Evolutionary conservation across 1,284 basidiomycete species (phyloP).

Genomic region (Moesziomyces globuligerus): DNA sequence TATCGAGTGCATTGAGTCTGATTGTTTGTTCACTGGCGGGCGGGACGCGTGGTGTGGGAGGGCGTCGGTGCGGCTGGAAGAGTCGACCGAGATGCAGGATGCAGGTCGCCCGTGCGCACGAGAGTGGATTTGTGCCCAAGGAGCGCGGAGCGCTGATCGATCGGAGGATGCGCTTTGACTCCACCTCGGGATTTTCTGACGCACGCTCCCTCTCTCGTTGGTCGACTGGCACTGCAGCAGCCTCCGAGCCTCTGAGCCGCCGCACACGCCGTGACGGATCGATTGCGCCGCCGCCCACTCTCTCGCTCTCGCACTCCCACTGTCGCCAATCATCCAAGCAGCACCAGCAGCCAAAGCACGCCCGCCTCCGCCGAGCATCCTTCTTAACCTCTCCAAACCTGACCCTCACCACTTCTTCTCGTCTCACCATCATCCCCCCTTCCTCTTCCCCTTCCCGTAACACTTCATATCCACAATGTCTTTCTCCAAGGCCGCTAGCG

Average conservation of each 20-base stretch:
- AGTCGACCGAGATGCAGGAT: neutral
- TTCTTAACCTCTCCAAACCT: constrained; percentile 4
- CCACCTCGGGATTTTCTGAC: constrained; percentile 3
- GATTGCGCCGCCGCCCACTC: constrained; percentile 13
- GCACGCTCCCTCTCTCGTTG: constrained; percentile 7
- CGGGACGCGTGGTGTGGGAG: too few relatives aligned
- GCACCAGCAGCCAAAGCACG: constrained; percentile 5
- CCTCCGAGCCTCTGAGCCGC: too few relatives aligned
- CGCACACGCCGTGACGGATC: constrained; percentile 4
- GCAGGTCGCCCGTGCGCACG: neutral
- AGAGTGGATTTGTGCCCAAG: constrained; percentile 5
- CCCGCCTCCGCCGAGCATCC: neutral
- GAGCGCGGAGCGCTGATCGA: neutral
- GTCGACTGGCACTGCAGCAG: neutral
- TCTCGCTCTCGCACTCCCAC: neutral
- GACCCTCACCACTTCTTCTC: constrained; percentile 4
- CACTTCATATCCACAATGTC: constrained; percentile 36
- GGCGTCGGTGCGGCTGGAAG: too few relatives aligned
- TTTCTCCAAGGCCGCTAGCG: constrained; percentile 53
- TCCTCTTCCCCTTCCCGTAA: constrained; percentile 1
- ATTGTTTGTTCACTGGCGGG: too few relatives aligned
- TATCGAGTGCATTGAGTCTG: too few relatives aligned
- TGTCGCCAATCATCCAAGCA: neutral
- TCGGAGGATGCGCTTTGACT: neutral
- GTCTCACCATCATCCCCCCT: constrained; percentile 20